Evolutionary conservation across 129 eudicot species (phyloP).

Genomic region (Scalesia atractyloides): DNA sequence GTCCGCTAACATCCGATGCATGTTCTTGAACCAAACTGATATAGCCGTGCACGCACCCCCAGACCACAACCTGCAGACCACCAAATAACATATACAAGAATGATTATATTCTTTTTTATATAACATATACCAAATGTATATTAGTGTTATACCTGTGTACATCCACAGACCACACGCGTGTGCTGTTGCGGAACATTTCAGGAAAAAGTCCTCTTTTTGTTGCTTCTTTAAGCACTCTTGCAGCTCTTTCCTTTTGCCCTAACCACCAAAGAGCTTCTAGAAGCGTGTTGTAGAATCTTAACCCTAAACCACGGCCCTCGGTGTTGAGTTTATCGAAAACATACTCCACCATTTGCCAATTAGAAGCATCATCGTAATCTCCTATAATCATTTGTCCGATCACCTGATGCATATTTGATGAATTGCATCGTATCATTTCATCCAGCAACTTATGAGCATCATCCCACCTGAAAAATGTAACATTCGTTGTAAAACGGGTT

Average conservation of each 20-base stretch:
- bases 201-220: constrained; percentile 86
- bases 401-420: constrained; percentile 79
- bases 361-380: constrained; percentile 75
- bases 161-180: constrained; percentile 87
- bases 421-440: constrained; percentile 68
- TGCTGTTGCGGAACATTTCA: constrained; percentile 77
- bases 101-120: background rate
- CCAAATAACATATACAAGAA: constrained; percentile 21
- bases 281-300: constrained; percentile 83
- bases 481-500: too few species aligned
- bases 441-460: constrained; percentile 60
- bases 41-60: constrained; percentile 91
- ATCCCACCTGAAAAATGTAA: constrained; percentile 87
- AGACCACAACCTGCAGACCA: constrained; percentile 83
- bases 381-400: constrained; percentile 89
- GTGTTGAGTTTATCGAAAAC: constrained; percentile 84
- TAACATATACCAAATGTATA: background rate
- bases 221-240: constrained; percentile 90
- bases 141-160: constrained; percentile 70
- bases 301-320: constrained; percentile 85
- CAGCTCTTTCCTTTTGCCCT: constrained; percentile 91
- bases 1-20: constrained; percentile 44
- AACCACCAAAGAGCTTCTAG: constrained; percentile 94
- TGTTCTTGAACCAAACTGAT: constrained; percentile 76
- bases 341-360: constrained; percentile 98